phyloP scores from a whole-genome alignment of 2,329 filamentous ascomycete species.

The Boeremia lycopersici region DNA sequence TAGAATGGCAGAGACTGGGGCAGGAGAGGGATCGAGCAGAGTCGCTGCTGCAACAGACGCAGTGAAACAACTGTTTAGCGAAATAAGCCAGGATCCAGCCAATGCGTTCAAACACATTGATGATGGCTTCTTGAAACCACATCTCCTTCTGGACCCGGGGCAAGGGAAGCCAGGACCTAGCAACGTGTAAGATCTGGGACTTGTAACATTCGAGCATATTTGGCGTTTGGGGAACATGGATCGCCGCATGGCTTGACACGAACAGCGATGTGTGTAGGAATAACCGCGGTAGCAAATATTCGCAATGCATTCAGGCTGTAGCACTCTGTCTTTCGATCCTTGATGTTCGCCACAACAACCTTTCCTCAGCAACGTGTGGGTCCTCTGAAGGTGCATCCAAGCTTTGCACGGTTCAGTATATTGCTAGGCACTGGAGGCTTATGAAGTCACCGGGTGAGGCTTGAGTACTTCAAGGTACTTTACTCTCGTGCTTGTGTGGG shows the following conservation, averaged over 20 bases:
- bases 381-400: conserved; percentile 3
- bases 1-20: conserved; percentile 19
- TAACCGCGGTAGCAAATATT: conserved; percentile 1
- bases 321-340: background rate
- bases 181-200: conserved; percentile 37
- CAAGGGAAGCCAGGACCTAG: conserved; percentile 42
- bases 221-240: conserved; percentile 23
- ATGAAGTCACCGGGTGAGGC: conserved; percentile 7
- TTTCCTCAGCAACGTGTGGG: background rate
- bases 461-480: conserved; percentile 12
- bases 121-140: conserved; percentile 95
- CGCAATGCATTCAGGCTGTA: conserved; percentile 12
- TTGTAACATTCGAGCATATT: conserved; percentile 18
- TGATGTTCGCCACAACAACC: background rate
- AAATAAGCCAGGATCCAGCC: conserved; percentile 81
- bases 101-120: conserved; percentile 91
- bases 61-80: conserved; percentile 78
- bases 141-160: conserved; percentile 75
- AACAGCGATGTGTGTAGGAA: background rate
- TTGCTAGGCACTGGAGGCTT: conserved; percentile 10
- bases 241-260: background rate
- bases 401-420: conserved; percentile 6
- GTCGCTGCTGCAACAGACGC: conserved; percentile 75
- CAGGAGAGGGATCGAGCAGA: conserved; percentile 32
- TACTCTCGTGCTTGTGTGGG: conserved; percentile 9